Evolutionary conservation across 1,284 basidiomycete genomes (phyloP), one percentile per base, ranked within the genome.

Genomic region (Ganoderma sinense): DNA sequence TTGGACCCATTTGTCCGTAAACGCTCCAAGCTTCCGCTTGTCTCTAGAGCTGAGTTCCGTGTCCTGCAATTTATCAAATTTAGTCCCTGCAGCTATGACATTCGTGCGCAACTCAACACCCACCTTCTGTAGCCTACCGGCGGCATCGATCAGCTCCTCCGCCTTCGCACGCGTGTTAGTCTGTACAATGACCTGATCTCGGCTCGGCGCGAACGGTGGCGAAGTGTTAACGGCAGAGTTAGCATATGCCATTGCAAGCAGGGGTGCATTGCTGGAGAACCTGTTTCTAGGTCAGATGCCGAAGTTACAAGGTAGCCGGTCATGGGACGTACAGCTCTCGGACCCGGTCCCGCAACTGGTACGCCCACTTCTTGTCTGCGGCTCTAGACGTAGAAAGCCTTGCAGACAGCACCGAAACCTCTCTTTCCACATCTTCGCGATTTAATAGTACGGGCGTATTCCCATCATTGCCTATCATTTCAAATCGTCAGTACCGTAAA

Each of bases 201-300:
- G n/a, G 16, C 66, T 40, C 11, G 69, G 66, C 7, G 69, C 63
- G 67, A 78, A 80, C 0, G 78, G 77, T 20, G 75, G 69, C 0
- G 78, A 79, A 4, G 78, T 79, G 45, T 77, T 77, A 31, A 76
- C 67, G 0, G 77, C 76, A 0, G 77, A 71, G 51, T 79, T 73
- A 2, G 71, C 62, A 62, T 79, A 78, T 18, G 73, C 62, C 4
- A 71, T 56, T 13, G 73, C 64, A 0, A 78, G 43, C 10, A 79
- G 62, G 13, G 74, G 63, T 4, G 65, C 67, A 20, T 70, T 70
- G 33, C 59, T 61, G 6, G 33, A 31, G 4, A 67, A 65, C 18
- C 77, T 78, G 40, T 16, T 7, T 26, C 48, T 14, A 11, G 26
- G 23, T 29, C 11, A 61, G 60, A 40, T 5, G 26, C 20, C 23